These are phyloP conservation scores for Cytospora piceae DNA, from an alignment of 2,329 filamentous ascomycete species.

Conservation along the genomic window DNA sequence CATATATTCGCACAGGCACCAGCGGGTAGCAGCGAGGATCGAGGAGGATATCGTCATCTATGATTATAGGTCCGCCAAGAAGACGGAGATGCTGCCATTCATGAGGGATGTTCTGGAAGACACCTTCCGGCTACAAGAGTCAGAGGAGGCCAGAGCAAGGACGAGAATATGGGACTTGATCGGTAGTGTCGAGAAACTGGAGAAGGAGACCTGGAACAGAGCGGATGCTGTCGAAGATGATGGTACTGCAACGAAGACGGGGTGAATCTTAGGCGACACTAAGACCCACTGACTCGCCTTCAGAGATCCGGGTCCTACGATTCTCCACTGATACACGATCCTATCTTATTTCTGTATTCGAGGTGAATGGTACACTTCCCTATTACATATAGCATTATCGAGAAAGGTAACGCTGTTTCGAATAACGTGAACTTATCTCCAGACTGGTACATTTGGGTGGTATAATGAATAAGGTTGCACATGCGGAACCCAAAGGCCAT, in stretches of 20 bases:
- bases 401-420: too few relatives aligned
- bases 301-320: neutral
- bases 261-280: neutral
- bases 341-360: neutral
- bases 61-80: slow-evolving; percentile 54
- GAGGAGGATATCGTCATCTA: slow-evolving; percentile 81
- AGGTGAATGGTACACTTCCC: neutral
- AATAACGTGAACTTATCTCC: too few relatives aligned
- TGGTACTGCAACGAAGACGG: slow-evolving; percentile 45
- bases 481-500: neutral
- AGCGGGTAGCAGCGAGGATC: slow-evolving; percentile 72
- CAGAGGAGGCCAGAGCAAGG: slow-evolving; percentile 56
- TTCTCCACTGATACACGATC: neutral
- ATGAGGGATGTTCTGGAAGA: slow-evolving; percentile 44
- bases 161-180: slow-evolving; percentile 60
- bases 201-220: slow-evolving; percentile 75
- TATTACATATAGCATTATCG: neutral
- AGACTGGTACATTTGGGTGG: neutral
- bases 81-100: slow-evolving; percentile 46
- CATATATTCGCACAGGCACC: slow-evolving; percentile 76
- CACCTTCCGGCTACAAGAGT: slow-evolving; percentile 54
- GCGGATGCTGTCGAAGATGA: slow-evolving; percentile 72
- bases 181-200: slow-evolving; percentile 62
- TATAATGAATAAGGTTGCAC: neutral
- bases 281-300: neutral